Conservation (phyloP, 2,329 filamentous ascomycete species). For the Thermochaetoides dissita region DNA sequence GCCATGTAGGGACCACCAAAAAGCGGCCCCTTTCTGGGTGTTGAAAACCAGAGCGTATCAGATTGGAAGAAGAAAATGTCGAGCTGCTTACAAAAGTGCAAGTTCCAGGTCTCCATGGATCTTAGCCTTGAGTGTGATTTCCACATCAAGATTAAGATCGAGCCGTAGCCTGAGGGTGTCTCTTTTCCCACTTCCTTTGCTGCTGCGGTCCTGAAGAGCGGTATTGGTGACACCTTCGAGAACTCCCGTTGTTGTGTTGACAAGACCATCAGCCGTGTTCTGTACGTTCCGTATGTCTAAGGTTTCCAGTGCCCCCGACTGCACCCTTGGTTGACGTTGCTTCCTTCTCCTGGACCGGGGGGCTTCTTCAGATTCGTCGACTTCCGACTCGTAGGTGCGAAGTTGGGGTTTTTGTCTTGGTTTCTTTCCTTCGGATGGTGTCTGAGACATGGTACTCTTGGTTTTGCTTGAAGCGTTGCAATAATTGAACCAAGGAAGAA, state of each 20-base stretch:
- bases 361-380: constrained; percentile 20
- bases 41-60: too few relatives aligned
- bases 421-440: constrained; percentile 16
- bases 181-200: constrained; percentile 31
- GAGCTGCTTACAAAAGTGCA: constrained; percentile 43
- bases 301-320: constrained; percentile 23
- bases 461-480: too few relatives aligned
- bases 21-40: too few relatives aligned
- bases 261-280: constrained; percentile 23
- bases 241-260: constrained; percentile 26
- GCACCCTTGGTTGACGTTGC: constrained; percentile 20
- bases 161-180: constrained; percentile 61
- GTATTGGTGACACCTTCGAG: constrained; percentile 27
- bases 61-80: too few relatives aligned
- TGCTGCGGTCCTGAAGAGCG: constrained; percentile 23
- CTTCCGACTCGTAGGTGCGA: constrained; percentile 23
- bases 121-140: constrained; percentile 73
- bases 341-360: constrained; percentile 17
- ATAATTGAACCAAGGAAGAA: too few relatives aligned
- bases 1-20: too few relatives aligned
- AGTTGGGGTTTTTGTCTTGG: constrained; percentile 17
- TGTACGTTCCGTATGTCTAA: constrained; percentile 21
- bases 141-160: constrained; percentile 70
- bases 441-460: too few relatives aligned
- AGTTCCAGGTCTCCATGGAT: constrained; percentile 75